phyloP scores from a whole-genome alignment of 179 eudicot species.

The Heliamphora pulchella region DNA sequence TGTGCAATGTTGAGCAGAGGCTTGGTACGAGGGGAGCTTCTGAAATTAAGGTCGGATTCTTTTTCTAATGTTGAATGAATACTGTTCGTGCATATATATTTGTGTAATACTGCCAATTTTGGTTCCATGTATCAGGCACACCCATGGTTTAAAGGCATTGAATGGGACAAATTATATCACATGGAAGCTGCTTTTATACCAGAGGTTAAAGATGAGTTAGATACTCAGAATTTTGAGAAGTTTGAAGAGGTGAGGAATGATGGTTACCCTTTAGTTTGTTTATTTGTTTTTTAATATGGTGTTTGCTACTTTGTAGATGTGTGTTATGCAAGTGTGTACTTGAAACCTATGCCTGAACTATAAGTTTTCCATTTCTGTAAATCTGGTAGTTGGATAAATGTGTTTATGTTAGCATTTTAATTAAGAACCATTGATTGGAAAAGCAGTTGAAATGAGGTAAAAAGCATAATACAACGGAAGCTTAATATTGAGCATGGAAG shows the following conservation, averaged over 20 bases:
- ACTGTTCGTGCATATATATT: not conserved
- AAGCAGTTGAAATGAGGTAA: not conserved
- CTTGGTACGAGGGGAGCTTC: constrained; percentile 25
- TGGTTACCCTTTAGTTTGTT: not conserved
- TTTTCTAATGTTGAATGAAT: not conserved
- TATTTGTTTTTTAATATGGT: not conserved
- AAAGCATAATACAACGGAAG: too few relatives aligned
- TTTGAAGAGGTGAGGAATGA: constrained; percentile 13
- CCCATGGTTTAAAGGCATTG: constrained; percentile 14
- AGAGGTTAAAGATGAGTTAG: constrained; percentile 16
- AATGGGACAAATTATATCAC: constrained; percentile 15
- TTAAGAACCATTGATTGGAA: not conserved
- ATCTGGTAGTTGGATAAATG: not conserved
- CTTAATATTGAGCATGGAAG: too few relatives aligned
- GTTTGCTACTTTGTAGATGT: too few relatives aligned
- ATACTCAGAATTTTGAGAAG: constrained; percentile 14
- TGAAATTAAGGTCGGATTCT: constrained; percentile 22
- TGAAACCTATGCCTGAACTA: not conserved
- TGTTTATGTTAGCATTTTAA: not conserved
- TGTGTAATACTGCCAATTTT: not conserved
- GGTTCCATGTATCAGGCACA: constrained; percentile 5
- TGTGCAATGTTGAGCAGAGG: constrained; percentile 27
- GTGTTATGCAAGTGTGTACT: not conserved
- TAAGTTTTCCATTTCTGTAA: not conserved
- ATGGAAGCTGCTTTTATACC: constrained; percentile 18